Evolutionary conservation across 1,284 basidiomycete species (phyloP).

Genomic region (Ustilago shanxiensis): DNA sequence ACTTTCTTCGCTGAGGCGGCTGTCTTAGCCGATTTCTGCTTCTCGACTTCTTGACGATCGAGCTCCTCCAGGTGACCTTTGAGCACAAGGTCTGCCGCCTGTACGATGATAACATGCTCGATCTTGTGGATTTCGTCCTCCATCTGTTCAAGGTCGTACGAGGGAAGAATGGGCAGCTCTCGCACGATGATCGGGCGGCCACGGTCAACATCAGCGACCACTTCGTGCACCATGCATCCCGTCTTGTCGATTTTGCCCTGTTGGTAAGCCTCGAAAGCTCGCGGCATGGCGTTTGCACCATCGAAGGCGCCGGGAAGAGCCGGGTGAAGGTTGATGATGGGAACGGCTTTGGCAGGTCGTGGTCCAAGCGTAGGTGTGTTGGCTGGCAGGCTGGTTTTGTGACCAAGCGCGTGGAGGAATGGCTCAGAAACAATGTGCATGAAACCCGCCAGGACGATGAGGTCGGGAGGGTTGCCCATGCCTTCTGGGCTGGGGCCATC

Average conservation of each 20-base stretch:
- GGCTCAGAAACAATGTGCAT: slow-evolving; percentile 86
- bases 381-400: slow-evolving; percentile 49
- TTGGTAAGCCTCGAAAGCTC: slow-evolving; percentile 89
- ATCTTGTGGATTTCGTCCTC: slow-evolving; percentile 83
- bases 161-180: slow-evolving; percentile 79
- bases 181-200: slow-evolving; percentile 87
- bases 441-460: slow-evolving; percentile 94
- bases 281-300: slow-evolving; percentile 87
- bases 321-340: slow-evolving; percentile 96
- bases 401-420: slow-evolving; percentile 71
- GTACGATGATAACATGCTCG: slow-evolving; percentile 92
- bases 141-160: slow-evolving; percentile 81
- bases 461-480: slow-evolving; percentile 75
- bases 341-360: slow-evolving; percentile 74
- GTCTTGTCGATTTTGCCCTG: slow-evolving; percentile 75
- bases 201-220: slow-evolving; percentile 91
- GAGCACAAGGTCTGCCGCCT: slow-evolving; percentile 69
- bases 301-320: slow-evolving; percentile 95
- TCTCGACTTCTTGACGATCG: slow-evolving; percentile 23
- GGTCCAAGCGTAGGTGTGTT: slow-evolving; percentile 40
- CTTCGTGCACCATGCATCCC: slow-evolving; percentile 94
- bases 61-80: slow-evolving; percentile 44
- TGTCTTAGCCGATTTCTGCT: slow-evolving; percentile 8
- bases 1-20: neutral
- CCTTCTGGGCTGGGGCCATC: slow-evolving; percentile 45